Percentiles rank a stretch among this genome's conserved stretches.
Conservation (phyloP, 495 filamentous ascomycete species). For the Xylaria flabelliformis region DNA sequence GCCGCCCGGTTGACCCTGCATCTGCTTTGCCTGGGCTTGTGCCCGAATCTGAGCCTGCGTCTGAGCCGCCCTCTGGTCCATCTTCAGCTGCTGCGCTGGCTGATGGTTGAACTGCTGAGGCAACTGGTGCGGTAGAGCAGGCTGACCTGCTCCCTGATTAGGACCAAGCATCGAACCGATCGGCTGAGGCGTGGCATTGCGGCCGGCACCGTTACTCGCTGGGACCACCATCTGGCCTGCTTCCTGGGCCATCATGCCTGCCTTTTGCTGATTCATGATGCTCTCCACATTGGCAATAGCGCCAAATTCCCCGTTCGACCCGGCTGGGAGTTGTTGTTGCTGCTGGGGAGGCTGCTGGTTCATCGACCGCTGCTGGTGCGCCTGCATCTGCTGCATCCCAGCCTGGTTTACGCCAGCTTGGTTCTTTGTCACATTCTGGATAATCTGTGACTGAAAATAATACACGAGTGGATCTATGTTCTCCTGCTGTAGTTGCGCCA, state of each 20-base stretch:
- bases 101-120: conserved; percentile 47
- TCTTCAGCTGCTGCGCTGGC: conserved; percentile 47
- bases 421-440: conserved; percentile 37
- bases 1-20: conserved; percentile 57
- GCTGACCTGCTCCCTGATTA: conserved; percentile 43
- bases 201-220: conserved; percentile 51
- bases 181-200: conserved; percentile 49
- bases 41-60: conserved; percentile 48
- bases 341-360: conserved; percentile 43
- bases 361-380: conserved; percentile 45
- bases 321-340: conserved; percentile 30
- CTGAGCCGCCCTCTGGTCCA: conserved; percentile 47
- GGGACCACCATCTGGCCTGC: conserved; percentile 60
- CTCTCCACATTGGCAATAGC: conserved; percentile 53
- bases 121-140: conserved; percentile 44
- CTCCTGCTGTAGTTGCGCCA: conserved; percentile 43
- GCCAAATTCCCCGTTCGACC: conserved; percentile 46
- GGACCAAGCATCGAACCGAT: conserved; percentile 48
- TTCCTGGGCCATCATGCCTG: conserved; percentile 52
- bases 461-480: conserved; percentile 49
- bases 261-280: conserved; percentile 56
- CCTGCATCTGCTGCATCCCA: conserved; percentile 39
- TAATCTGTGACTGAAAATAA: conserved; percentile 50
- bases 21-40: conserved; percentile 48
- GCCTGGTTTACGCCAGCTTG: conserved; percentile 37